Evolutionary conservation across 805 yeast species (phyloP).

Genomic region (Clavispora phyllophila): DNA sequence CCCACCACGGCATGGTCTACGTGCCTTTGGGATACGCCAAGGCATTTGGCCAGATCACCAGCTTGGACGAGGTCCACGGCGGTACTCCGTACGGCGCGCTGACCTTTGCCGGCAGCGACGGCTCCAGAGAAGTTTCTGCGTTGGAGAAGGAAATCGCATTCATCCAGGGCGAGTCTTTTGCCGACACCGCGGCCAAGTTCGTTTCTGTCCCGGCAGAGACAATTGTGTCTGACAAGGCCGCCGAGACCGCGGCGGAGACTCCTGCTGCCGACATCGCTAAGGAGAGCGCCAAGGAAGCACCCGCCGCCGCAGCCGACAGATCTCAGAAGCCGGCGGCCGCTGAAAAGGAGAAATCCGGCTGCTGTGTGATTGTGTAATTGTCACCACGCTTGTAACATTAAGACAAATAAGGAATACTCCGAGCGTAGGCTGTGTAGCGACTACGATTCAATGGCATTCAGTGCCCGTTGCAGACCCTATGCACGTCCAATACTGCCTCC

Average conservation of each 20-base stretch:
- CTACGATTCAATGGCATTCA: too few relatives aligned
- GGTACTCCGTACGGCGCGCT: slow-evolving; percentile 89
- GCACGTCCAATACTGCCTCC: too few relatives aligned
- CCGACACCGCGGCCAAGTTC: slow-evolving; percentile 24
- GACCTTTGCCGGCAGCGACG: slow-evolving; percentile 70
- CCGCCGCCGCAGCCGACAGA: slow-evolving; percentile 6
- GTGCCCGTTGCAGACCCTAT: too few relatives aligned
- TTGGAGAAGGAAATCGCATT: slow-evolving; percentile 60
- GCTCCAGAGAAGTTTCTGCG: slow-evolving; percentile 62
- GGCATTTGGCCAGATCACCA: slow-evolving; percentile 48
- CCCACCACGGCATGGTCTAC: slow-evolving; percentile 77
- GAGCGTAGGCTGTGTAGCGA: too few relatives aligned
- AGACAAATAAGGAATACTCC: too few relatives aligned
- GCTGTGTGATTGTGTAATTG: slow-evolving; percentile 13
- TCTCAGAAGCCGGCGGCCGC: slow-evolving; percentile 7
- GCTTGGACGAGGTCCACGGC: slow-evolving; percentile 66
- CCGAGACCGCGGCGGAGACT: neutral
- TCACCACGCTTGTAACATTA: too few relatives aligned
- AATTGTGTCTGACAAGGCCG: slow-evolving; percentile 1
- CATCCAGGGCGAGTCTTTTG: slow-evolving; percentile 65
- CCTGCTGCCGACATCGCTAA: too few relatives aligned
- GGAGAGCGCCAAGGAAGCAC: too few relatives aligned
- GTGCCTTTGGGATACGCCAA: slow-evolving; percentile 74
- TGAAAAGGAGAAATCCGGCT: slow-evolving; percentile 6
- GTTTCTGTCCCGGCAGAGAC: too few relatives aligned